A percentile compares a stretch with the other conserved stretches of the same genome.
These are phyloP conservation scores for Drosera spatulata DNA, from an alignment of 179 eudicot species.

Conservation along the genomic window DNA sequence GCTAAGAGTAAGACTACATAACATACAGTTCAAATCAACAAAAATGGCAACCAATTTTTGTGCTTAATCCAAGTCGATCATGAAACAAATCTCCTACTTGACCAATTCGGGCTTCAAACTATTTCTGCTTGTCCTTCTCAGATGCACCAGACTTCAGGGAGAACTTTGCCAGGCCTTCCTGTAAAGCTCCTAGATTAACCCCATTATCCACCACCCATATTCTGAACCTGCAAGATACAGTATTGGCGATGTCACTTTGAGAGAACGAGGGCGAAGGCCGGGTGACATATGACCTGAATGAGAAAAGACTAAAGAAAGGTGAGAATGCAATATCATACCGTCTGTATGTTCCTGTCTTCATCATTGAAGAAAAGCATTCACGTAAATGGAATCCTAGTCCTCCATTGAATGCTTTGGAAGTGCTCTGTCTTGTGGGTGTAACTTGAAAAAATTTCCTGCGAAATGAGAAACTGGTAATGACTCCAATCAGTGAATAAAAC, in stretches of 20 bases:
- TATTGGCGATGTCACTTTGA: too few species aligned
- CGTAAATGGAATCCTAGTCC: slow-evolving; percentile 50
- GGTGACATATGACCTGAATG: too few species aligned
- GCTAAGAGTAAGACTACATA: too few species aligned
- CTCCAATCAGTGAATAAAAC: neutral
- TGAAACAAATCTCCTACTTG: too few species aligned
- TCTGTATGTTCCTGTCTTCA: slow-evolving; percentile 52
- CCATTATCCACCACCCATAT: slow-evolving; percentile 60
- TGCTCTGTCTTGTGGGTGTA: slow-evolving; percentile 88
- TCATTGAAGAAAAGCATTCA: slow-evolving; percentile 86
- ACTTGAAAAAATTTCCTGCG: slow-evolving; percentile 68
- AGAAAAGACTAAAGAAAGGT: neutral
- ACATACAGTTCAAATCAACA: too few species aligned
- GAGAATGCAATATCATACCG: slow-evolving; percentile 21
- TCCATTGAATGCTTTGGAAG: slow-evolving; percentile 48
- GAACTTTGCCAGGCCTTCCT: slow-evolving; percentile 47
- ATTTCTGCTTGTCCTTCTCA: slow-evolving; percentile 25
- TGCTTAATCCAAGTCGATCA: neutral
- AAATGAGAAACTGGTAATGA: neutral
- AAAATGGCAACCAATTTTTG: too few species aligned
- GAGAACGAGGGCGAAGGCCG: too few species aligned
- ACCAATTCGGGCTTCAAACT: neutral
- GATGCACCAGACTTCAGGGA: slow-evolving; percentile 28
- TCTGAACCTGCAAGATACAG: slow-evolving; percentile 33
- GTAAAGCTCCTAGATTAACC: slow-evolving; percentile 47